Evolutionary conservation across 805 yeast genomes (phyloP), one percentile per base, ranked within the genome.

Genomic region (Sporopachydermia quercuum): DNA sequence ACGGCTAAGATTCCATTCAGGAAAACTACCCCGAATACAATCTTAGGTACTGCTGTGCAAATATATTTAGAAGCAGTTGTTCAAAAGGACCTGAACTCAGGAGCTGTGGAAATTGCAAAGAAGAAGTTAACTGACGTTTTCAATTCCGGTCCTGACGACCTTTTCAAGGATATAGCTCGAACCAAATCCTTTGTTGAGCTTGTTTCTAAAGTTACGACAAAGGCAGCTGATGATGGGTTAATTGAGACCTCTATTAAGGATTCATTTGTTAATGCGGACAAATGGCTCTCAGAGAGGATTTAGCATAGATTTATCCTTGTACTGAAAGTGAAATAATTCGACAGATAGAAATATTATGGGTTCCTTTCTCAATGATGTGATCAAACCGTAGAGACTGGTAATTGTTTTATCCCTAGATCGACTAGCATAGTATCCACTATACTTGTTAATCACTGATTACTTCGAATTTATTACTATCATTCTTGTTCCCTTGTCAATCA

Each of bases 1-100:
- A 70, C 73, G 2, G 49, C 58, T 8, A 65, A 70, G 43, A 49
- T 79, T 39, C 94, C 94, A 6, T 83, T 81, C 50, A 68, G 63
- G 42, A 54, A 53, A 18, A 61, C 63, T 35, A 55, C 73, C 19
- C 78, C 82, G 43, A 78, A 68, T 50, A 74, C 84, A 1, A 60
- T 80, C 11, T 54, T 76, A 49, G 89, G 82, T 4, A 65, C 79
- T 6, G 62, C 78, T 3, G 60, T 70, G 4, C 75, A 74, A 49
- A 59, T 70, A 15, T 73, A 68, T 47, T 65, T 74, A 35, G 75
- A 70, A 42, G 59, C 60, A 50, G 38, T 39, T 15, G 39, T 39
- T 3, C 37, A 16, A 4, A 39, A 37, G 30, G 30, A 23, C 8
- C n/a, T 23, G 13, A 23, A n/a, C n/a, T 8, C 30, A 8, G 30